A percentile compares a stretch with the other conserved stretches of the same genome.
Evolutionary conservation across 345 rosid species (phyloP).

Genomic region (Sisymbrium irio): DNA sequence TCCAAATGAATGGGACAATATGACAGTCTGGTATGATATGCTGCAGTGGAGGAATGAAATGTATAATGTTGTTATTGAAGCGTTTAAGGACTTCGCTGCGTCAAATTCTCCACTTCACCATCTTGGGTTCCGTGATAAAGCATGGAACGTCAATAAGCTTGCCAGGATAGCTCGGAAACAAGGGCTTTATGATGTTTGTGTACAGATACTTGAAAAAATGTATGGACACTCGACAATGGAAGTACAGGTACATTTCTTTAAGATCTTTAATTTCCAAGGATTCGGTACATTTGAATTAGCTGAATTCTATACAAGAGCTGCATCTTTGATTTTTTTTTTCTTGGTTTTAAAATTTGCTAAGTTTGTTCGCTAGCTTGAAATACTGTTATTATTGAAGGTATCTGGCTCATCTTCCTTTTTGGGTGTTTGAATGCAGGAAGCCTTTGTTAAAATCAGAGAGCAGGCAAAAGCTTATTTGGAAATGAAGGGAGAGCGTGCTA

Average conservation of each 20-base stretch:
- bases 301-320: background rate
- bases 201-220: conserved; percentile 90
- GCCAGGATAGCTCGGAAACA: conserved; percentile 96
- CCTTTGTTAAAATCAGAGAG: conserved; percentile 95
- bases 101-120: conserved; percentile 86
- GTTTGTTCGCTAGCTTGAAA: conserved; percentile 15
- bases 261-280: background rate
- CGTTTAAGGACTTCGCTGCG: conserved; percentile 77
- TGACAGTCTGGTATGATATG: conserved; percentile 96
- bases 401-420: conserved; percentile 21
- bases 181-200: conserved; percentile 95
- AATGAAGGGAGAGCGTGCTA: conserved; percentile 86
- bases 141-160: conserved; percentile 98
- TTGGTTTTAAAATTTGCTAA: background rate
- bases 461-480: conserved; percentile 96
- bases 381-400: background rate
- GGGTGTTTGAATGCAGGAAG: conserved; percentile 63
- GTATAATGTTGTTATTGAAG: conserved; percentile 88
- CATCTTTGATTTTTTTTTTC: background rate
- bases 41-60: conserved; percentile 99
- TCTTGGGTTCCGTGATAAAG: conserved; percentile 97
- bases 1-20: conserved; percentile 98
- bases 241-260: conserved; percentile 70
- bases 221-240: conserved; percentile 98
- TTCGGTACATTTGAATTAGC: background rate